phyloP scores from a whole-genome alignment of 208 protist genomes.

The Trypanosoma theileri region DNA sequence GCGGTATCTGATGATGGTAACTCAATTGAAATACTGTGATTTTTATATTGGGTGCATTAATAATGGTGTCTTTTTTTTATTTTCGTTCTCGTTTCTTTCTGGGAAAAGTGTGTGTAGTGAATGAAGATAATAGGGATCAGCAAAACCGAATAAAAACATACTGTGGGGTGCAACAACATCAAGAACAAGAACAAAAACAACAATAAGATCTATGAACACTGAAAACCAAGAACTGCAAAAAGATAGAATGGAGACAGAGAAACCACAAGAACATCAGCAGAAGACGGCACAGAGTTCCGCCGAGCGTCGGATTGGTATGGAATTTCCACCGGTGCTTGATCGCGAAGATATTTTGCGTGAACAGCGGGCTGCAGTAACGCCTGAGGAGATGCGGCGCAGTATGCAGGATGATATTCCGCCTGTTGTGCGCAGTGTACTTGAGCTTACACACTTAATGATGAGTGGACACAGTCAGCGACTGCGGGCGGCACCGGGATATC shows the following conservation, averaged over 20 bases:
- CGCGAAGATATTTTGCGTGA: slow-evolving; percentile 42
- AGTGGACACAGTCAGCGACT: slow-evolving; percentile 80
- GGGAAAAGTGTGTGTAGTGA: no score
- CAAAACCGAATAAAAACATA: no score
- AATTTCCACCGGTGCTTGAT: slow-evolving; percentile 71
- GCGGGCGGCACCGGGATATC: slow-evolving; percentile 67
- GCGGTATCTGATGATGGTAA: no score
- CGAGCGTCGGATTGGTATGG: slow-evolving; percentile 43
- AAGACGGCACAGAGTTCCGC: background rate
- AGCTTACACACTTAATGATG: slow-evolving; percentile 76
- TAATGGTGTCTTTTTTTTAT: no score
- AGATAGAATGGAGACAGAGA: background rate
- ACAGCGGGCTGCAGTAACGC: slow-evolving; percentile 48
- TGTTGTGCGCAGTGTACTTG: slow-evolving; percentile 79
- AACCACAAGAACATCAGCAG: background rate
- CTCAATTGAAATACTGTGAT: no score
- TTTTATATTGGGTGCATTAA: no score
- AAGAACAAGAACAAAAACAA: no score
- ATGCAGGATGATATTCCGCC: slow-evolving; percentile 74
- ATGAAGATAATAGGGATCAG: no score
- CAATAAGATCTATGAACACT: no score
- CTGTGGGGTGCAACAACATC: no score
- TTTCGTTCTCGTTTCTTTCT: no score
- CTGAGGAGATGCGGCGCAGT: slow-evolving; percentile 53
- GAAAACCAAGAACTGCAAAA: no score